These are phyloP conservation scores for Yarrowia osloensis DNA, from an alignment of 805 yeast species.

Conservation along the genomic window DNA sequence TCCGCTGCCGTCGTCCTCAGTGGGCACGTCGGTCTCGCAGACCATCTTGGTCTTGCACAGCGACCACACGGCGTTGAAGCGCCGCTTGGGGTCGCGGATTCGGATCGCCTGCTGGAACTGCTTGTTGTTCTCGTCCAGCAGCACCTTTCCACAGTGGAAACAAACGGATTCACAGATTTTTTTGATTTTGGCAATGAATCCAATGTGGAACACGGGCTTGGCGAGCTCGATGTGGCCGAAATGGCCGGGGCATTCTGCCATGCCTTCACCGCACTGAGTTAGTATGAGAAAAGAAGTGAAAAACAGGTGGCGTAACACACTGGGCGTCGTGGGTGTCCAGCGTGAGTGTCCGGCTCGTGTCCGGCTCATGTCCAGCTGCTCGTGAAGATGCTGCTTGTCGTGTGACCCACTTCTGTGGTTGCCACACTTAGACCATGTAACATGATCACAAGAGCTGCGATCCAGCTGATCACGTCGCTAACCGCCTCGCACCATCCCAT, in stretches of 20 bases:
- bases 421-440: too few species aligned
- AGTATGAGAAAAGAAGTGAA: not conserved
- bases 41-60: conserved; percentile 88
- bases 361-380: too few species aligned
- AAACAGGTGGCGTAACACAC: too few species aligned
- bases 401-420: too few species aligned
- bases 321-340: too few species aligned
- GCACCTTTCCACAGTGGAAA: conserved; percentile 96
- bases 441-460: too few species aligned
- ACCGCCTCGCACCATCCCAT: not conserved
- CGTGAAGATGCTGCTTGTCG: too few species aligned
- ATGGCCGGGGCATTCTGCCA: conserved; percentile 99
- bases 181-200: conserved; percentile 89
- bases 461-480: not conserved
- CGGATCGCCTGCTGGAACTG: conserved; percentile 84
- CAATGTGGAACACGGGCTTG: conserved; percentile 97
- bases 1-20: conserved; percentile 52
- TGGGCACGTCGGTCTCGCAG: conserved; percentile 81
- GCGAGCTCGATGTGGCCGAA: conserved; percentile 98
- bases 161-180: conserved; percentile 96
- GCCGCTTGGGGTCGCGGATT: conserved; percentile 89
- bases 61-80: conserved; percentile 97
- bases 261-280: conserved; percentile 85
- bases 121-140: conserved; percentile 79
- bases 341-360: not conserved